Conservation (phyloP, 805 yeast genomes). For the Wickerhamiella azyma region DNA sequence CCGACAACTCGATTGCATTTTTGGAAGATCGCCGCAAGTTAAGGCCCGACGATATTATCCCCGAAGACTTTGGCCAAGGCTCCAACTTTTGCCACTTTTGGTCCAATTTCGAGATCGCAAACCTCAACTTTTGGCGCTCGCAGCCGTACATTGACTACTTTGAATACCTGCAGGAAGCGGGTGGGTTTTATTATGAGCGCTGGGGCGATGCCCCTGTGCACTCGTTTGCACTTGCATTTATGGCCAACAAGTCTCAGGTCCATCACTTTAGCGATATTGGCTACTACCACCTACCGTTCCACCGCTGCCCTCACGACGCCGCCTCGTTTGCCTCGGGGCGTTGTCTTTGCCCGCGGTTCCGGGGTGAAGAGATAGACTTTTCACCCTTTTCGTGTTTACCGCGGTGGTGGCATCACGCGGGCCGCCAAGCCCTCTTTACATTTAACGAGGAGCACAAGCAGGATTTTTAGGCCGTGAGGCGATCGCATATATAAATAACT, state of each 20-base stretch:
- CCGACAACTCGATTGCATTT: slow-evolving; percentile 46
- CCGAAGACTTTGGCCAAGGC: slow-evolving; percentile 37
- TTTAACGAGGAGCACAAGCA: slow-evolving; percentile 10
- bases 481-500: background rate
- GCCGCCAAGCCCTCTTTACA: slow-evolving; percentile 21
- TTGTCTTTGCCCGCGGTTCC: slow-evolving; percentile 25
- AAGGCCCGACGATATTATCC: slow-evolving; percentile 30
- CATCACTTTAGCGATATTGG: slow-evolving; percentile 77
- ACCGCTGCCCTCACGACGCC: slow-evolving; percentile 28
- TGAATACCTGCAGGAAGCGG: slow-evolving; percentile 50
- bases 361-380: slow-evolving; percentile 26
- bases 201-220: slow-evolving; percentile 98
- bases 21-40: slow-evolving; percentile 36
- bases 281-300: slow-evolving; percentile 59
- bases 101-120: slow-evolving; percentile 76
- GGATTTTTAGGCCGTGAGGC: background rate
- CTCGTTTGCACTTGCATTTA: slow-evolving; percentile 48
- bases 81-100: slow-evolving; percentile 81
- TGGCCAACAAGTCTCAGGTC: slow-evolving; percentile 45
- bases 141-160: slow-evolving; percentile 57
- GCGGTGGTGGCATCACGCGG: slow-evolving; percentile 27
- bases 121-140: slow-evolving; percentile 57
- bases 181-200: slow-evolving; percentile 81
- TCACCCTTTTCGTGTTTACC: slow-evolving; percentile 26
- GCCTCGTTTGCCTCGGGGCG: slow-evolving; percentile 24